Conservation (phyloP, 331 rosid genomes). For the Phaseolus coccineus region DNA sequence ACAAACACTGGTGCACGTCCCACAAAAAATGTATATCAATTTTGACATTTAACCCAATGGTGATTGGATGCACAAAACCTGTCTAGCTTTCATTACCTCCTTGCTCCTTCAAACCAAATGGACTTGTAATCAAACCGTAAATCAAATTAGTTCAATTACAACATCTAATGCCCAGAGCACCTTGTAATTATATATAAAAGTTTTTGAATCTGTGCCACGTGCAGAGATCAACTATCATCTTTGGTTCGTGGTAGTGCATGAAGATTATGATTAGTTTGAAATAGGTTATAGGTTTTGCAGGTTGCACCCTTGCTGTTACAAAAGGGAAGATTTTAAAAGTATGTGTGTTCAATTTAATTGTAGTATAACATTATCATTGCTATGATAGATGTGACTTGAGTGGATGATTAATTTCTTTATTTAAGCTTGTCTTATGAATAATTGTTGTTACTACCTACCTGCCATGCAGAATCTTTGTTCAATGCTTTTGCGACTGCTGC, state of each 20-base stretch:
- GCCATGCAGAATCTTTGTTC: slow-evolving; percentile 81
- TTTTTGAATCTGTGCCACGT: slow-evolving; percentile 22
- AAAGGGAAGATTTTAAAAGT: slow-evolving; percentile 1
- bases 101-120: slow-evolving; percentile 1
- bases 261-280: not conserved
- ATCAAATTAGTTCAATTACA: slow-evolving; percentile 4
- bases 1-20: slow-evolving; percentile 6
- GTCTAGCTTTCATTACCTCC: slow-evolving; percentile 1
- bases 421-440: slow-evolving; percentile 36
- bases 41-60: not conserved
- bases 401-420: slow-evolving; percentile 25
- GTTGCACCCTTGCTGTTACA: not conserved
- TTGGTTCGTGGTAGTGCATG: not conserved
- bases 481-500: slow-evolving; percentile 99
- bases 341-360: slow-evolving; percentile 17
- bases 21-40: slow-evolving; percentile 15
- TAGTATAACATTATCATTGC: slow-evolving; percentile 10
- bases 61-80: not conserved
- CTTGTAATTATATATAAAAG: not conserved
- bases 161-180: slow-evolving; percentile 9
- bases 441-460: slow-evolving; percentile 35
- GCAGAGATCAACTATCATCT: not conserved
- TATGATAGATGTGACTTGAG: slow-evolving; percentile 30
- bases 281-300: not conserved
- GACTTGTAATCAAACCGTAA: slow-evolving; percentile 2